Base-by-base conservation (phyloP, 2,329 filamentous ascomycete genomes). In the Gnomoniopsis smithogilvyi region DNA sequence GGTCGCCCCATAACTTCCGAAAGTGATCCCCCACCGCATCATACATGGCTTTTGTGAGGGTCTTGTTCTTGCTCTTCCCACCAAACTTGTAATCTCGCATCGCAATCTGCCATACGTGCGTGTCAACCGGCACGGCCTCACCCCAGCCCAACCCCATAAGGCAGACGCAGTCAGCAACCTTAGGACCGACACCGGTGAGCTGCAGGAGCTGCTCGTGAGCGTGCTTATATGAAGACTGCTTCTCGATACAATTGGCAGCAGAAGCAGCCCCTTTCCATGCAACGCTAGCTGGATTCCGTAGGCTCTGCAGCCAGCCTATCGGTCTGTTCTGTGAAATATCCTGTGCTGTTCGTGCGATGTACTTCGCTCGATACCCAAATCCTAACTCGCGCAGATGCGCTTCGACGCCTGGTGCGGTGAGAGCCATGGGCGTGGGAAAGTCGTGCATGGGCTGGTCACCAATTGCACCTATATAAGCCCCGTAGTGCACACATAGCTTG, bases 91-190 rank as follows among this genome's bases (percentile, higher is more conserved):
- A 99, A 73, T 99, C 95, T 55, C 95, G 83, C 72, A 96, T 91
- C 0, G 95, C 96, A 69, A 99, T 98, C 77, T 98, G 93, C 94
- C 93, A 98, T 14, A 99, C 92, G 74, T 99, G 96, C 1, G 96
- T 99, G 73, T 99, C 95, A 34, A 99, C 91, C 0, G 95, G 95
- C 1, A 99, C 93, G 2, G 93, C 88, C 74, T 98, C 94, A 34
- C 90, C 90, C 94, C 96, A 99, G 30, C 93, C 94, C 15, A 99
- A 76, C 0, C 96, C 96, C 90, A 99, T 97, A 21, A 99, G 78
- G 69, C 91, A 96, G 8, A 98, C 93, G 69, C 96, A 99, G 71
- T 99, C 96, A 6, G 95, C 90, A 0, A 99, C 95, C 72, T 99
- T 99, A 1, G 96, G 95, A 0, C 95, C 95, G 6, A 99, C 96